A percentile compares a stretch with the other conserved stretches of the same genome.
Evolutionary conservation across 75 land plant genomes (phyloP).

Genomic region (Gnetum montanum): DNA sequence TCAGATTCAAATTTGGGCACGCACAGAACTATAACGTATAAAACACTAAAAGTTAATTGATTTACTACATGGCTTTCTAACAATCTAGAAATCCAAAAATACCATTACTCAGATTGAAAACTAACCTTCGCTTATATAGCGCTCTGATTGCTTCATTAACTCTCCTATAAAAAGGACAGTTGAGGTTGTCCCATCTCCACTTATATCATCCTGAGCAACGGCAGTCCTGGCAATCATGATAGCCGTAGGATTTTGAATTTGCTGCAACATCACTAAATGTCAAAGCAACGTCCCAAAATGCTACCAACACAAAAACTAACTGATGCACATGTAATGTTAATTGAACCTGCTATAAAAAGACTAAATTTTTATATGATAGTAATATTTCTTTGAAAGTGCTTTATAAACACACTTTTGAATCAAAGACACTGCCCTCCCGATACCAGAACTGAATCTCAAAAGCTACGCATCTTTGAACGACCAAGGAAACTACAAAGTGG

Average conservation of each 20-base stretch:
- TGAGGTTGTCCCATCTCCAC: constrained; percentile 98
- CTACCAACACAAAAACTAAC: too few relatives aligned
- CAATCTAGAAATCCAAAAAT: too few relatives aligned
- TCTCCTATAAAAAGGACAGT: constrained; percentile 96
- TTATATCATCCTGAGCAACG: constrained; percentile 96
- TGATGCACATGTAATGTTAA: too few relatives aligned
- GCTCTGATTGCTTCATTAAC: constrained; percentile 98
- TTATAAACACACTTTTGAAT: too few relatives aligned
- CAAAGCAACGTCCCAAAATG: too few relatives aligned
- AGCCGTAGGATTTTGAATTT: constrained; percentile 98
- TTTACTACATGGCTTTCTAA: too few relatives aligned
- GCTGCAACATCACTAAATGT: constrained; percentile 44
- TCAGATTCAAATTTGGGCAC: too few relatives aligned
- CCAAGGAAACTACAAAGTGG: neutral
- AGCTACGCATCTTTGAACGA: neutral
- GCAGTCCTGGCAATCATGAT: constrained; percentile 99
- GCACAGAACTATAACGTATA: too few relatives aligned
- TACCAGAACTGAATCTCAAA: too few relatives aligned
- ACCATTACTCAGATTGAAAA: too few relatives aligned
- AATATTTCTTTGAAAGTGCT: neutral
- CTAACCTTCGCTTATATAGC: constrained; percentile 88
- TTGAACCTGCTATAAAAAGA: neutral
- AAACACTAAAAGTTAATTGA: too few relatives aligned
- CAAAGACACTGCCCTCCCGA: too few relatives aligned
- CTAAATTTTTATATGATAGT: neutral